Percentiles rank a stretch among this genome's conserved stretches.
These are phyloP conservation scores for Beauveria sp. DNA, from an alignment of 2,329 filamentous ascomycete species.

Conservation along the genomic window DNA sequence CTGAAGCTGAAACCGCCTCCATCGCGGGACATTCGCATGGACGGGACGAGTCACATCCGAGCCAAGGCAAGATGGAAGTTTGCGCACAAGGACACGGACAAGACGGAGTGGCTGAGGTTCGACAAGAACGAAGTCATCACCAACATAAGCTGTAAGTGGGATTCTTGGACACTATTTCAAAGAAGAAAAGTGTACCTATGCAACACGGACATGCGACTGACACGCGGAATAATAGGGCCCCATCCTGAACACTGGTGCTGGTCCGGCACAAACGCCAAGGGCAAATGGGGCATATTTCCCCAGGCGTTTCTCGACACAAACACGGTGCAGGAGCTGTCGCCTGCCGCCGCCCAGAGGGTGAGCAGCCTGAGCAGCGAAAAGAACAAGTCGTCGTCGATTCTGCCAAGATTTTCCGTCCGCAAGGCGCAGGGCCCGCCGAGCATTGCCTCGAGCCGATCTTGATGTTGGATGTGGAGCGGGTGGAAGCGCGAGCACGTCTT, in stretches of 20 bases:
- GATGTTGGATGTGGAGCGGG: not conserved
- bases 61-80: constrained; percentile 48
- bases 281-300: constrained; percentile 47
- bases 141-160: constrained; percentile 50
- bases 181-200: not conserved
- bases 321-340: constrained; percentile 32
- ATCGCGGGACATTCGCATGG: constrained; percentile 36
- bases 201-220: not conserved
- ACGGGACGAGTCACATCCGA: constrained; percentile 37
- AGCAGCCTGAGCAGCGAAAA: constrained; percentile 27
- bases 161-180: not conserved
- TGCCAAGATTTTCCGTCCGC: constrained; percentile 26
- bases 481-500: no score
- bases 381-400: constrained; percentile 24
- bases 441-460: constrained; percentile 21
- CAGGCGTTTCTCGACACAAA: constrained; percentile 39
- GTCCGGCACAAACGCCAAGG: constrained; percentile 44
- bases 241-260: constrained; percentile 48
- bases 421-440: constrained; percentile 22
- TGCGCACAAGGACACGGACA: constrained; percentile 30
- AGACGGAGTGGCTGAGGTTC: constrained; percentile 47
- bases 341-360: constrained; percentile 21
- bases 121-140: constrained; percentile 60
- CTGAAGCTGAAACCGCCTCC: constrained; percentile 41
- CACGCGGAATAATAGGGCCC: constrained; percentile 25